Evolutionary conservation across 106 monocot species (phyloP).

Genomic region (Cymbidium sinense): DNA sequence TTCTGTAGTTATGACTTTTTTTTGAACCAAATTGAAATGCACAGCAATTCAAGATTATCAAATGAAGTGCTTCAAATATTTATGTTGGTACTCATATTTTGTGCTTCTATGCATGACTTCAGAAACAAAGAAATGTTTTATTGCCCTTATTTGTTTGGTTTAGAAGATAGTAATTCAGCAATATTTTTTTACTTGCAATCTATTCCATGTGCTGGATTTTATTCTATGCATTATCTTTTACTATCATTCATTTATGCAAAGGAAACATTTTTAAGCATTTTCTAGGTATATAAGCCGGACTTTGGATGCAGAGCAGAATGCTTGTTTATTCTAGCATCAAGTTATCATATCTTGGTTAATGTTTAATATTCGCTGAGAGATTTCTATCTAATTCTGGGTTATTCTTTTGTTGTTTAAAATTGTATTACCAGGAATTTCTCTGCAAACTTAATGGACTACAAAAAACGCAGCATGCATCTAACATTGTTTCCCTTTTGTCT

Average conservation of each 20-base stretch:
- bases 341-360: not conserved
- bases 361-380: not conserved
- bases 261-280: not conserved
- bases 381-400: not conserved
- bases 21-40: too few relatives aligned
- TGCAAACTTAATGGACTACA: slow-evolving; percentile 86
- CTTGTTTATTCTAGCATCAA: not conserved
- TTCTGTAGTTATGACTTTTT: too few relatives aligned
- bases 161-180: not conserved
- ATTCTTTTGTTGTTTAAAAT: slow-evolving; percentile 6
- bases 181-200: not conserved
- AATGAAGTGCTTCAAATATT: too few relatives aligned
- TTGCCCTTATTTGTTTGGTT: not conserved
- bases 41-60: too few relatives aligned
- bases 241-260: not conserved
- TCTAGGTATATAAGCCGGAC: not conserved
- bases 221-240: not conserved
- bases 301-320: not conserved
- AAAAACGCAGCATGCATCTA: slow-evolving; percentile 79
- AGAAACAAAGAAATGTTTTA: not conserved
- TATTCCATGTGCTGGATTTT: slow-evolving; percentile 1
- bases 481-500: slow-evolving; percentile 87
- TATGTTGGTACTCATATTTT: not conserved
- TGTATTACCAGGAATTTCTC: slow-evolving; percentile 68
- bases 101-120: not conserved